These are phyloP conservation scores for Gaeumannomyces sp. DNA, from an alignment of 2,329 filamentous ascomycete genomes.

Conservation along the genomic window DNA sequence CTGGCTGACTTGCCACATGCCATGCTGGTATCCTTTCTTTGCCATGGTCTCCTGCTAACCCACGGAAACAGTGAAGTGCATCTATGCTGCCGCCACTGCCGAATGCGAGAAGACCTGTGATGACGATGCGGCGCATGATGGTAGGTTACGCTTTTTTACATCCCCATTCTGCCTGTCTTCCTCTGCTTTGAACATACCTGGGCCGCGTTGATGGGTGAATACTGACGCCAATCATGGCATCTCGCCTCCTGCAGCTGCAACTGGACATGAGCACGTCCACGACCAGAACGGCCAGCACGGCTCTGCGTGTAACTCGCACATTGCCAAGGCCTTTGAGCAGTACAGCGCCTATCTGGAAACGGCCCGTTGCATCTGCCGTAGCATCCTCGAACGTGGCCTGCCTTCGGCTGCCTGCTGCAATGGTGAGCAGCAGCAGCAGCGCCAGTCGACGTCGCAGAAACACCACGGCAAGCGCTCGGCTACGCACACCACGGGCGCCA, in stretches of 20 bases:
- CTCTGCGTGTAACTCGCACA: conserved; percentile 26
- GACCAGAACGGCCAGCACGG: conserved; percentile 21
- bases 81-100: conserved; percentile 23
- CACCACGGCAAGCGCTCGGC: neutral
- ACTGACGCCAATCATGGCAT: neutral
- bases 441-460: neutral
- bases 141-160: conserved; percentile 15
- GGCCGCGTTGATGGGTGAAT: neutral
- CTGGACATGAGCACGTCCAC: conserved; percentile 21
- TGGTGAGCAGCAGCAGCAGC: conserved; percentile 6
- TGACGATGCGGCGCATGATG: conserved; percentile 17
- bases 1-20: neutral
- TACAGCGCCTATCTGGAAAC: conserved; percentile 30
- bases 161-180: too few species aligned
- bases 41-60: neutral
- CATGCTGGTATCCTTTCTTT: neutral
- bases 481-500: neutral
- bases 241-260: conserved; percentile 11
- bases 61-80: conserved; percentile 23
- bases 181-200: neutral
- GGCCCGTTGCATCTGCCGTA: conserved; percentile 32
- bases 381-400: conserved; percentile 23
- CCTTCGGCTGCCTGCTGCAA: conserved; percentile 1
- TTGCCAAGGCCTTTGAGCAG: conserved; percentile 26
- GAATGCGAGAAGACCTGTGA: conserved; percentile 26